Evolutionary conservation across 2,329 filamentous ascomycete species (phyloP), one percentile per base, ranked within the genome.

Genomic region (Ophiostoma populinum): DNA sequence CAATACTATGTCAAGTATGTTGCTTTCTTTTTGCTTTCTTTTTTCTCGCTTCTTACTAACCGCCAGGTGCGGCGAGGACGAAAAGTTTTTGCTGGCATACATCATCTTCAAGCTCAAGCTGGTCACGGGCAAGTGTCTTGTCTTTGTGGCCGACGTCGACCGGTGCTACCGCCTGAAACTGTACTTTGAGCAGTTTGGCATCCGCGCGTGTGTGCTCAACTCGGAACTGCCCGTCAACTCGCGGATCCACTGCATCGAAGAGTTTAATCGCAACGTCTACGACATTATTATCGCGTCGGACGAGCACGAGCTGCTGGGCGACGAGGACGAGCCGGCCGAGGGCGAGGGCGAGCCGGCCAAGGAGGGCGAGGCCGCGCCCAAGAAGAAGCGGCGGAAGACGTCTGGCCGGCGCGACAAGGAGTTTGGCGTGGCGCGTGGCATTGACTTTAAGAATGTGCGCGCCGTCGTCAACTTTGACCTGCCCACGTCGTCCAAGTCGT

Each of bases 381-480:
- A 78, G 53, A 79, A 78, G 52, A 76, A 75, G 51, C 70, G 71
- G 40, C 74, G 75, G 52, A 64, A 65, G 12, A 7, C 24, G 24
- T 15, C 21, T 15, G 59, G 63, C 6, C 76, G 74, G 47, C 63
- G 62, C 20, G 80, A 92, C 48, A 78, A 80, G 43, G 90, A 98
- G 49, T 98, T 90, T 49, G 86, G 90, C 13, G 78, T 98, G n/a
- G 87, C 86, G 9, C 73, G 90, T 47, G 90, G 87, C 39, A 92
- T 98, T 47, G 90, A 98, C 56, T 98, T 98, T 62, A 78, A 90
- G 49, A 87, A 94, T 50, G 86, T 98, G 36, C 75, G 83, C 3
- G 85, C 81, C 42, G 86, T 98, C 17, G 73, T 98, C 52, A 98
- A 98, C 59, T 98, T 98, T 54, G 90, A 98, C 55, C 75, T 98